A percentile compares a stretch with the other conserved stretches of the same genome.
Conservation (phyloP, 2,329 filamentous ascomycete species). For the Penicillium sp. region DNA sequence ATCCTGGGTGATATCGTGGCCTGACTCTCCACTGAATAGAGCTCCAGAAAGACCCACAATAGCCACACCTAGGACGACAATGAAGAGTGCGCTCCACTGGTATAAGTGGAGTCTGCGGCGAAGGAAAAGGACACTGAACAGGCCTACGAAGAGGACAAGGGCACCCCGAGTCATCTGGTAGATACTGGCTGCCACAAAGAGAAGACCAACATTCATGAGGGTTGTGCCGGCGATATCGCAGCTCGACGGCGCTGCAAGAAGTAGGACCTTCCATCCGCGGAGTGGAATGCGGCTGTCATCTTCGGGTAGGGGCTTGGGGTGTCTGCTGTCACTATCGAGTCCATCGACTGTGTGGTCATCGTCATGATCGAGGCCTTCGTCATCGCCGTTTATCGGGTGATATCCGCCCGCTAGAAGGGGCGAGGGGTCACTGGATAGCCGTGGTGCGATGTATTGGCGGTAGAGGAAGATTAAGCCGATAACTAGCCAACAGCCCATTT, state of each 20-base stretch:
- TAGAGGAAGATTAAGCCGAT: conserved; percentile 70
- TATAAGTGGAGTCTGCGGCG: conserved; percentile 76
- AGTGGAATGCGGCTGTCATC: conserved; percentile 62
- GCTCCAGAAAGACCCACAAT: conserved; percentile 87
- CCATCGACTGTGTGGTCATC: conserved; percentile 47
- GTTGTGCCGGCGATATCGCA: conserved; percentile 96
- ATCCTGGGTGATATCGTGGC: conserved; percentile 36
- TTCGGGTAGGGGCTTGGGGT: conserved; percentile 55
- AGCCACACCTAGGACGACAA: conserved; percentile 85
- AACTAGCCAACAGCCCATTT: conserved; percentile 94
- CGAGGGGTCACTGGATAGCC: conserved; percentile 39
- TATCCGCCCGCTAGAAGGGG: conserved; percentile 59
- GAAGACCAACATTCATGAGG: conserved; percentile 91
- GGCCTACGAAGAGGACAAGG: conserved; percentile 88
- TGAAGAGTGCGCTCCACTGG: conserved; percentile 85
- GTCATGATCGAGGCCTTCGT: conserved; percentile 49
- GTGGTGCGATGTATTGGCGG: conserved; percentile 52
- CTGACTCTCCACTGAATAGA: conserved; percentile 64
- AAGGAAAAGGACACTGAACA: conserved; percentile 92
- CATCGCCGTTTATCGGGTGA: conserved; percentile 58
- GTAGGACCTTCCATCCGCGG: conserved; percentile 66
- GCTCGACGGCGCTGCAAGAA: conserved; percentile 82
- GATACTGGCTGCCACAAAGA: conserved; percentile 92
- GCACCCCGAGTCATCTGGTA: conserved; percentile 99
- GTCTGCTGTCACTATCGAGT: conserved; percentile 42